Evolutionary conservation across 2,329 filamentous ascomycete species (phyloP), one percentile per base, ranked within the genome.

Genomic region (Colletotrichum lupini): DNA sequence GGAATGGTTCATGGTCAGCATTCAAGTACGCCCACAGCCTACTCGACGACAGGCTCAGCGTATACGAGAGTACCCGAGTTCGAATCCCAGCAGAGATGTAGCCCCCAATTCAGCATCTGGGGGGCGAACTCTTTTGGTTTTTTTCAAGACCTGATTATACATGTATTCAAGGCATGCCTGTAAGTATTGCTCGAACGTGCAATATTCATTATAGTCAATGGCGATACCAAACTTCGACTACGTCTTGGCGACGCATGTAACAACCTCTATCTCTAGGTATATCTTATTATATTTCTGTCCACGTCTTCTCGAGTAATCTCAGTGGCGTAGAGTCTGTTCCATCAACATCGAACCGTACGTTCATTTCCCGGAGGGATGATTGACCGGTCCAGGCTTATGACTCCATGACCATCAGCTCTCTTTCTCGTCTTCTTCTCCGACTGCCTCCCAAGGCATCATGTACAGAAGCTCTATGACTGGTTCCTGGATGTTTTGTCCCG

Each of bases 151-250:
- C 11, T 35, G 11, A 35, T 35, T 1, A 12, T 26, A 26, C 6
- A 16, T 16, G 35, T 37, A 37, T 16, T 5, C 5, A 3, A 42
- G 35, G 14, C 14, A 42, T 16, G 1, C 35, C 12, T 37, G 1
- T 16, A 1, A 32, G 32, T 12, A 16, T 42, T 42, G 35, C 35
- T 5, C 14, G 12, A 16, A 16, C 35, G 35, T 6, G 3, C 1
- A 42, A 6, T 3, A 1, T 5, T 42, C 1, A 42, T 3, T 0
- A 30, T 1, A 37, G 42, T 4, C 1, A 16, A 4, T 8, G 42
- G 16, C 42, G 19, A 9, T 1, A 9, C 5, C 7, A 16, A 46
- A n/a, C 6, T 19, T 46, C 1, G 16, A 19, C 16, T 19, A n/a
- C 19, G 16, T 46, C 16, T 14, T 37, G 19, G 16, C 16, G 2